phyloP scores from a whole-genome alignment of 1,139 yeast genomes.

The Lodderomyces margitis region DNA sequence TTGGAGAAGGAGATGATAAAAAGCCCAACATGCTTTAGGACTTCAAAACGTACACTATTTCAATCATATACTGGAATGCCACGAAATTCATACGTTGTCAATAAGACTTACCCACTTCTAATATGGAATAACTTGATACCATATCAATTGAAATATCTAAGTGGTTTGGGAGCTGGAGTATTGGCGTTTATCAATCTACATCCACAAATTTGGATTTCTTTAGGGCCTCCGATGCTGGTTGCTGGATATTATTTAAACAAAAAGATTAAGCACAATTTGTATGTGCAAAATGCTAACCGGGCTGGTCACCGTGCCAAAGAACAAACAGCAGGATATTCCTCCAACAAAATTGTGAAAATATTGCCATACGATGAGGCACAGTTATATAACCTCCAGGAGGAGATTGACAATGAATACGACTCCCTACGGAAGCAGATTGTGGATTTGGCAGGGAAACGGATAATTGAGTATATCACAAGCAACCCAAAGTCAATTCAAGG shows the following conservation, averaged over 20 bases:
- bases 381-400: conserved; percentile 29
- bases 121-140: conserved; percentile 32
- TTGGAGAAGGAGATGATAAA: background rate
- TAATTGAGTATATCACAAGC: conserved; percentile 20
- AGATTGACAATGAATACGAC: conserved; percentile 40
- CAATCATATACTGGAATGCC: conserved; percentile 23
- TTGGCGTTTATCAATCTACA: conserved; percentile 34
- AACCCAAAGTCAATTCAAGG: conserved; percentile 12
- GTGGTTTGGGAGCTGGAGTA: conserved; percentile 27
- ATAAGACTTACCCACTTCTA: conserved; percentile 23
- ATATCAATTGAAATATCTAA: conserved; percentile 28
- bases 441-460: conserved; percentile 24
- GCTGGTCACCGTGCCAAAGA: background rate
- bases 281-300: conserved; percentile 9
- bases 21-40: background rate
- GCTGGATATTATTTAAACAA: conserved; percentile 25
- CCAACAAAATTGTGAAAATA: conserved; percentile 21
- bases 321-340: background rate
- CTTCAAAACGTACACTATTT: conserved; percentile 2
- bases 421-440: conserved; percentile 31
- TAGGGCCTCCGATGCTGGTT: conserved; percentile 36
- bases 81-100: conserved; percentile 31
- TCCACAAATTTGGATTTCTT: conserved; percentile 33
- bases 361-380: conserved; percentile 35
- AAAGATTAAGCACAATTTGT: conserved; percentile 16